Conservation (phyloP, 108 stramenopile genomes). For the Fragilaria radians region DNA sequence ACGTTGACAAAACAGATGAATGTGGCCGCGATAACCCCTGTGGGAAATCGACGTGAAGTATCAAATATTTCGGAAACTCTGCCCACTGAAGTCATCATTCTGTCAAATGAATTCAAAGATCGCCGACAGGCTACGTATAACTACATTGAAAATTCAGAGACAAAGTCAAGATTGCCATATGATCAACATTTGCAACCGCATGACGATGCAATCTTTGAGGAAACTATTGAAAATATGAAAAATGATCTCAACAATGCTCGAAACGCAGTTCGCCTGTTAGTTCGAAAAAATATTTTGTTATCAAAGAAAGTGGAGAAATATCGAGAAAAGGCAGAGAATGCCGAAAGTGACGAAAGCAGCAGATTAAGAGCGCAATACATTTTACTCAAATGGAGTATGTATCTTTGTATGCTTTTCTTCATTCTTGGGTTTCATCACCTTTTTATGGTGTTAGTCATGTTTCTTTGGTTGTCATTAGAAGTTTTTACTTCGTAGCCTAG, state of each 20-base stretch:
- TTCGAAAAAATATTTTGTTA: constrained; percentile 20
- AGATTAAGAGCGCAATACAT: constrained; percentile 29
- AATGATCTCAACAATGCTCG: constrained; percentile 32
- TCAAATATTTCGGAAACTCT: background rate
- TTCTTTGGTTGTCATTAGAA: constrained; percentile 31
- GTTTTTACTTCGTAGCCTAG: constrained; percentile 1
- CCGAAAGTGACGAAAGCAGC: constrained; percentile 1
- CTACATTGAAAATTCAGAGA: background rate
- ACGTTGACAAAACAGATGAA: background rate
- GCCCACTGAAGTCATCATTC: background rate
- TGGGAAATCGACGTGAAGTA: background rate
- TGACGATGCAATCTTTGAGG: constrained; percentile 28
- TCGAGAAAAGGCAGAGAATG: constrained; percentile 12
- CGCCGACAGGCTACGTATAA: background rate
- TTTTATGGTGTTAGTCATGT: constrained; percentile 27
- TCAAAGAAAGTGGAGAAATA: constrained; percentile 13
- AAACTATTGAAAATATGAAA: constrained; percentile 22
- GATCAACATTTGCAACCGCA: constrained; percentile 18
- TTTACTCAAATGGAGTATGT: constrained; percentile 29
- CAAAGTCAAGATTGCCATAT: constrained; percentile 17
- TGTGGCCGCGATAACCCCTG: background rate
- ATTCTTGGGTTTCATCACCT: constrained; percentile 21
- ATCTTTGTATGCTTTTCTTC: constrained; percentile 32
- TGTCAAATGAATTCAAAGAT: background rate
- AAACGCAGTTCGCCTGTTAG: constrained; percentile 25